Base-by-base conservation (phyloP, 306 rosid species). In the Pyrus communis region DNA sequence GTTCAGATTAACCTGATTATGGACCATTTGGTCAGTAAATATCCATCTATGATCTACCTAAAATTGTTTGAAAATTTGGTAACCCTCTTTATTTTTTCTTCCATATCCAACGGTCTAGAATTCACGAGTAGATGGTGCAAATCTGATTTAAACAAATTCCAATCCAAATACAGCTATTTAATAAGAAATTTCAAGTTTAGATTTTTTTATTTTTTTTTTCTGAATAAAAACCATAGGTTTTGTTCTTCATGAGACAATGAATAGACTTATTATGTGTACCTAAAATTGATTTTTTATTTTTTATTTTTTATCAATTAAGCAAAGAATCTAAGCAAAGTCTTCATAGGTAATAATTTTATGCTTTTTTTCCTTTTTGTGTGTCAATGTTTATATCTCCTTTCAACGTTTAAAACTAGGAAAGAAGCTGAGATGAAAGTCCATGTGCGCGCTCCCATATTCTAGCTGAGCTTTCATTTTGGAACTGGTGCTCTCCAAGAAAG, bases 401-500 rank as follows among this genome's bases (percentile, higher is more conserved):
- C 23, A 49, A 23, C 40, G 28, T 23, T 64, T 38, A 12, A 31
- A 74, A 52, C 27, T 25, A 38, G 40, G 21, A 73, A 69, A 43
- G 23, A 67, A 35, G 31, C 25, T 30, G 71, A 75, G 51, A 74
- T 68, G 71, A 78, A 78, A 14, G 21, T 72, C 77, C 82, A 72
- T 72, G 54, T 67, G 73, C 62, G 69, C 35, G 74, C 35, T 66
- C 75, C 33, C 52, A 74, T 43, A 71, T 75, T 75, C 83, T 75
- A n/a, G 58, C 59, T 61, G 27, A 59, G n/a, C 71, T 71, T 58
- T 75, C 65, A 60, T 46, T 60, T 74, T 82, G 74, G 75, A 72
- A 58, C 58, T n/a, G 82, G 65, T 66, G 64, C 78, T 77, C 70
- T 80, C 75, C 64, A 38, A 45, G 78, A 78, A 25, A 4, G 43